Evolutionary conservation across 495 filamentous ascomycete genomes (phyloP), one percentile per base, ranked within the genome.

Genomic region (Podospora conica): DNA sequence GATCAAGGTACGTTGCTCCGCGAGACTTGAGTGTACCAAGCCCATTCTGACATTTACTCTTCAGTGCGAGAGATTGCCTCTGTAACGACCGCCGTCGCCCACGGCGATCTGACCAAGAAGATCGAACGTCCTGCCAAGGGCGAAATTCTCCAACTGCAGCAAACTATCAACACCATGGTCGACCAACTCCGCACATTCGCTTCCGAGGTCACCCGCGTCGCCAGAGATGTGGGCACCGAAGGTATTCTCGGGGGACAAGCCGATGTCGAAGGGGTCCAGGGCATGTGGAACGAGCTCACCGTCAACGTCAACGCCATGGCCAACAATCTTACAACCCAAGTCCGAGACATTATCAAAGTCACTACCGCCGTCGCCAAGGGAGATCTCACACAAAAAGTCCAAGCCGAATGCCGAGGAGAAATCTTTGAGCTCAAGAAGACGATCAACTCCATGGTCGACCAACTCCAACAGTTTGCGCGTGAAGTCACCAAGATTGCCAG

Each of bases 101-200:
- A 97, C 70, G 95, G 95, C 76, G 94, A 98, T 80, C 81, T 98
- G 65, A 96, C 91, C 68, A 90, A 95, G 77, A 98, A 98, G 78
- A 97, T 98, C 67, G 90, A 96, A 73, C 88, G 93, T 76, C 91
- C 93, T 22, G 96, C 95, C 64, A 88, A 91, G 71, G 95, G 95
- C 71, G 96, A 98, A 81, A 98, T 98, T 70, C 80, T 97, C 31
- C 91, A 98, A 74, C 82, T 98, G 23, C 96, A 98, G 76, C 91
- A 97, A 74, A 98, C 95, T 0, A 98, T 98, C 70, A 98, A 98
- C 71, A 96, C 90, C 76, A 98, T 98, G 95, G 96, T 99, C 73
- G 94, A 96, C 71, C 95, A 99, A 79, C 82, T 99, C 58, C 88
- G 93, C 64, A 96, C 93, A 11, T 99, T 99, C 79, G 95, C 95